These are phyloP conservation scores for Curvularia eragrostidis DNA, from an alignment of 2,329 filamentous ascomycete species.

Conservation along the genomic window DNA sequence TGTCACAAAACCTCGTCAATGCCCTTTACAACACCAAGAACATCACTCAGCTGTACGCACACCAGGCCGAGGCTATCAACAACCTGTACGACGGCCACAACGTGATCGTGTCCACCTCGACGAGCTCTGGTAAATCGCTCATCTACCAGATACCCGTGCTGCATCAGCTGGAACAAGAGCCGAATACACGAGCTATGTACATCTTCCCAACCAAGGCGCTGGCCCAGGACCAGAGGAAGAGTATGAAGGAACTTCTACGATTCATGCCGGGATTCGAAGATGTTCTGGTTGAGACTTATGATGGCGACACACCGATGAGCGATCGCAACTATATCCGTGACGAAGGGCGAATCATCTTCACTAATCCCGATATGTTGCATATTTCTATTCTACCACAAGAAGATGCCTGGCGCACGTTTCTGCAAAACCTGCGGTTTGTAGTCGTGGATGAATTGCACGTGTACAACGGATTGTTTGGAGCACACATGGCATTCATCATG, in stretches of 20 bases:
- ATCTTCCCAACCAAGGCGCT: constrained; percentile 98
- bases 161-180: constrained; percentile 81
- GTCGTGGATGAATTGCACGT: constrained; percentile 89
- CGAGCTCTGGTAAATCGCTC: constrained; percentile 95
- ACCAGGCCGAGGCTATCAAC: constrained; percentile 95
- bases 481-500: constrained; percentile 95
- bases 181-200: constrained; percentile 84
- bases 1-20: constrained; percentile 94
- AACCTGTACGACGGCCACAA: constrained; percentile 79
- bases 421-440: constrained; percentile 89
- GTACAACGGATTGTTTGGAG: constrained; percentile 93
- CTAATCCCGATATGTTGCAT: constrained; percentile 97
- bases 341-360: constrained; percentile 91
- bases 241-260: constrained; percentile 80
- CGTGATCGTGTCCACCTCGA: constrained; percentile 93
- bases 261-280: constrained; percentile 81
- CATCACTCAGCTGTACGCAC: constrained; percentile 85
- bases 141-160: constrained; percentile 96
- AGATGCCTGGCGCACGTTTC: constrained; percentile 82
- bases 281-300: constrained; percentile 87
- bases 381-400: constrained; percentile 93
- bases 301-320: constrained; percentile 88
- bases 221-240: constrained; percentile 91
- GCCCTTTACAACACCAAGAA: constrained; percentile 90
- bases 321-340: constrained; percentile 83